Evolutionary conservation across 768 basidiomycete genomes (phyloP).

Genomic region (Russula virescens): DNA sequence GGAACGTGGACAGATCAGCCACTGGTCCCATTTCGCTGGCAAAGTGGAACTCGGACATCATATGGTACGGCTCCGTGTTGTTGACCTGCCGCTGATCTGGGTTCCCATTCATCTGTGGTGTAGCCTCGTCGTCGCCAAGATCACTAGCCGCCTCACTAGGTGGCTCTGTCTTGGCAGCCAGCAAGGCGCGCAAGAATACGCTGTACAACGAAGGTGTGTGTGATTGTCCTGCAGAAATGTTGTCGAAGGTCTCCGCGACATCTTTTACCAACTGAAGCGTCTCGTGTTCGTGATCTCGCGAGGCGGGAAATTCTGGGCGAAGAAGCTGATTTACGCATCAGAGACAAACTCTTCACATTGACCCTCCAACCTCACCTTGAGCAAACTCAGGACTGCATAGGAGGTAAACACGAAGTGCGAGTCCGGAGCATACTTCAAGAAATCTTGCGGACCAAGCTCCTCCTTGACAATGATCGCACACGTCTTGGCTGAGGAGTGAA

Average conservation of each 20-base stretch:
- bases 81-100: constrained; percentile 8
- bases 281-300: constrained; percentile 66
- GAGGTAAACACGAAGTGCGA: constrained; percentile 86
- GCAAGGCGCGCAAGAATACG: constrained; percentile 72
- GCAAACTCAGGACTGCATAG: constrained; percentile 87
- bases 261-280: constrained; percentile 69
- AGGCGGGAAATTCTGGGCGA: constrained; percentile 75
- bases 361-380: constrained; percentile 59
- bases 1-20: constrained; percentile 77
- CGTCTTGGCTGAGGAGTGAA: constrained; percentile 63
- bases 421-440: constrained; percentile 80
- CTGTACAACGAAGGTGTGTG: constrained; percentile 93
- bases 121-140: constrained; percentile 4
- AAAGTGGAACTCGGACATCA: constrained; percentile 59
- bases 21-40: constrained; percentile 83
- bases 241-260: constrained; percentile 74
- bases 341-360: neutral
- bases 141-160: constrained; percentile 20
- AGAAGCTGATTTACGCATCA: constrained; percentile 48
- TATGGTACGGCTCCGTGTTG: constrained; percentile 11
- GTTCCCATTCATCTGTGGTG: constrained; percentile 14
- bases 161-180: constrained; percentile 44
- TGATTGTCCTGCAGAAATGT: constrained; percentile 64
- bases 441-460: constrained; percentile 69
- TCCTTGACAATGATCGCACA: constrained; percentile 73